Conservation (phyloP, 768 basidiomycete species). For the Leccinum disarticulatum region DNA sequence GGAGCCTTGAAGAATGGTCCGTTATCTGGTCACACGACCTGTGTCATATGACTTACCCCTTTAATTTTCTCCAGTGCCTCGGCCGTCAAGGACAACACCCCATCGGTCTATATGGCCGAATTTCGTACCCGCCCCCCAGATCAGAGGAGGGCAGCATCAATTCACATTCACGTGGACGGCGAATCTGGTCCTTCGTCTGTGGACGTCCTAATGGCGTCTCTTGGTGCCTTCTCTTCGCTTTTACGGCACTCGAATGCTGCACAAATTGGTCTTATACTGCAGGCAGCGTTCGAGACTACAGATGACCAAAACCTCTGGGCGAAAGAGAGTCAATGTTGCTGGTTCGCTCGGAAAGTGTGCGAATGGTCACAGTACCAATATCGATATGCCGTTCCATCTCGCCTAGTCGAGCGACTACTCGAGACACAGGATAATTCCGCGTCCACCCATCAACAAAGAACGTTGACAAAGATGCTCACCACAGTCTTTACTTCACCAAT, state of each 20-base stretch:
- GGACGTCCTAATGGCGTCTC: conserved; percentile 73
- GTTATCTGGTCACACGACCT: conserved; percentile 2
- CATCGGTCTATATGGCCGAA: conserved; percentile 79
- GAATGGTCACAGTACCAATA: conserved; percentile 94
- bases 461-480: conserved; percentile 76
- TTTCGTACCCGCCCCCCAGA: conserved; percentile 77
- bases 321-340: conserved; percentile 70
- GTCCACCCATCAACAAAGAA: conserved; percentile 51
- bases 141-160: conserved; percentile 84
- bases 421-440: conserved; percentile 54
- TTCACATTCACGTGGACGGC: conserved; percentile 86
- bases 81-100: conserved; percentile 65
- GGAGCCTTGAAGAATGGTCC: conserved; percentile 67
- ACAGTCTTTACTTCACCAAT: conserved; percentile 80
- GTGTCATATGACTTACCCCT: neutral
- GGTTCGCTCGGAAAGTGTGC: conserved; percentile 75
- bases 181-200: conserved; percentile 75
- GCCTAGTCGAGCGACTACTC: conserved; percentile 75
- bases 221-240: conserved; percentile 70
- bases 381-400: conserved; percentile 85
- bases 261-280: conserved; percentile 72
- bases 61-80: conserved; percentile 42
- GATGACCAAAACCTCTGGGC: conserved; percentile 64
- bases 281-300: conserved; percentile 69
- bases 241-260: conserved; percentile 72